Evolutionary conservation across 371 early-diverging fungal genomes (phyloP), one percentile per base, ranked within the genome.

Genomic region (Apophysomyces ossiformis): DNA sequence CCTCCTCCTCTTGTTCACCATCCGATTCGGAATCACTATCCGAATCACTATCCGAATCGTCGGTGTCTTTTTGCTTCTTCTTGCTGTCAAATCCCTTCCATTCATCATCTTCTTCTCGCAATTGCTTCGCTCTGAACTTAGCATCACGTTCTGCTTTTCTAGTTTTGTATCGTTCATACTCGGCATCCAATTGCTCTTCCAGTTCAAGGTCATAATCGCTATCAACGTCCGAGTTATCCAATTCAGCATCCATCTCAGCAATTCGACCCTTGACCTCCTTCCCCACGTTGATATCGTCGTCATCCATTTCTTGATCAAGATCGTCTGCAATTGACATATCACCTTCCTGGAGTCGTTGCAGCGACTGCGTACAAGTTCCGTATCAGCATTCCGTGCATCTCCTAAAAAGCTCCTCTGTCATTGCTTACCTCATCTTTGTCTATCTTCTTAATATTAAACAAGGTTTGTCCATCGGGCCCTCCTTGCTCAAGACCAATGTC

Each of bases 401-500:
- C 46, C 16, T 11, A 35, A 13, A 71, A 68, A 26, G 32, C 3
- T 26, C 2, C 32, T 26, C 26, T 26, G 2, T 26, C 32, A 2
- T 26, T 26, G 32, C 2, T 66, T 72, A 74, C 77, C 45, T 76
- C 81, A 8, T 83, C 84, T 68, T 87, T 82, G 54, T 79, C 70
- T 58, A 87, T 85, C 69, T 84, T 86, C 56, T 74, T 74, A 50
- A 87, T 73, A 21, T 83, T 81, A 71, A 90, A 92, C 12, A 89
- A 70, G 7, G 83, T 73, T 35, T 86, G 86, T 13, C 77, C 89
- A 41, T 85, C 88, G 18, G 81, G 79, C 60, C 85, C 93, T 67
- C 86, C 82, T 60, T 90, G 88, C 66, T 94, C 94, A 67, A 89
- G 72, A 66, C 90, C 95, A 70, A 95, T 90, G 58, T 97, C 99